Evolutionary conservation across 2,329 filamentous ascomycete species (phyloP).

Genomic region (Cladosporium phlei): DNA sequence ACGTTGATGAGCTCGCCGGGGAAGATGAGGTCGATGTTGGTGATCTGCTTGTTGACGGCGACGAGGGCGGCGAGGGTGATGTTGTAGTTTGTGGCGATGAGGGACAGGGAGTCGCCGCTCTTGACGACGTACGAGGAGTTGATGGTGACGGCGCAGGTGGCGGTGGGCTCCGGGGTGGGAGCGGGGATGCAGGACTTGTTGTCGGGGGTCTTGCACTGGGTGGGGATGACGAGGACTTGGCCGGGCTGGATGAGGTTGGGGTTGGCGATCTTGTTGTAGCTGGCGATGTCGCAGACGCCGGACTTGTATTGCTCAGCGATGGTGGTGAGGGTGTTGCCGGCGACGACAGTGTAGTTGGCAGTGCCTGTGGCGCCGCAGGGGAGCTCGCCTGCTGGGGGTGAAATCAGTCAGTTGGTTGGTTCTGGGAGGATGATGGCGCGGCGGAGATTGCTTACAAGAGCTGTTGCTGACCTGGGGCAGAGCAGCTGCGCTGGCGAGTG

Average conservation of each 20-base stretch:
- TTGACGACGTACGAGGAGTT: slow-evolving; percentile 21
- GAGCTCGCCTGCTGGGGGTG: background rate
- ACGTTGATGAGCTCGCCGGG: slow-evolving; percentile 24
- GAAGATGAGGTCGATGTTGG: slow-evolving; percentile 19
- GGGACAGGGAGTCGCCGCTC: slow-evolving; percentile 21
- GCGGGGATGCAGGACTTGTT: slow-evolving; percentile 22
- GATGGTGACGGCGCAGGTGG: slow-evolving; percentile 23
- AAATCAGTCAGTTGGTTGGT: background rate
- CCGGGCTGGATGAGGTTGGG: slow-evolving; percentile 31
- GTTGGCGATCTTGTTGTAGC: slow-evolving; percentile 29
- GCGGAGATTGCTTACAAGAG: background rate
- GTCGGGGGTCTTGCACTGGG: slow-evolving; percentile 25
- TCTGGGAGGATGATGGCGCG: background rate
- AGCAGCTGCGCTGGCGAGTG: background rate
- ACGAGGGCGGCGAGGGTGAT: slow-evolving; percentile 22
- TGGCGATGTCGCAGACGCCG: slow-evolving; percentile 27
- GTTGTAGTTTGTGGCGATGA: slow-evolving; percentile 23
- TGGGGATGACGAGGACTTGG: slow-evolving; percentile 26
- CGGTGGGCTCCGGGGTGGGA: slow-evolving; percentile 13
- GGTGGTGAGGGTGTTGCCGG: slow-evolving; percentile 20
- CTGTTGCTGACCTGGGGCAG: background rate
- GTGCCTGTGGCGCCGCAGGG: slow-evolving; percentile 18
- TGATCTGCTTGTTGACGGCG: slow-evolving; percentile 23
- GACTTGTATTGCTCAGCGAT: slow-evolving; percentile 20
- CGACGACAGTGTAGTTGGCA: slow-evolving; percentile 18